Evolutionary conservation across 371 early-diverging fungal species (phyloP).

Genomic region (Dichotomocladium elegans): DNA sequence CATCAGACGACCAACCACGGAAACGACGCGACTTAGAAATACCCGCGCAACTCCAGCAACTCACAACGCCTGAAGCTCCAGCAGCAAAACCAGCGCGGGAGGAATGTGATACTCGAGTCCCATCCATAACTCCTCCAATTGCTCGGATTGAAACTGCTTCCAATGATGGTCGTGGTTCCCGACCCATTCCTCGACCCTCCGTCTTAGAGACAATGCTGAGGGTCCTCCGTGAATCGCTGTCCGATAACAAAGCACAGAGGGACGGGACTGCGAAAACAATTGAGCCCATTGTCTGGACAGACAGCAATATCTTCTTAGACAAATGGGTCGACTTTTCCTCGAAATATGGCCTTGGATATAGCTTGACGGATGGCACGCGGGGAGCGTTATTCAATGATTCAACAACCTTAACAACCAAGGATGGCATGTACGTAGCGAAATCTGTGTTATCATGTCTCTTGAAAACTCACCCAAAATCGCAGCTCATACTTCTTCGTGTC

Average conservation of each 20-base stretch:
- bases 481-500: background rate
- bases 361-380: constrained; percentile 68
- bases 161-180: too few relatives aligned
- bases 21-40: constrained; percentile 1
- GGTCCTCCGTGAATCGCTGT: constrained; percentile 1
- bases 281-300: constrained; percentile 9
- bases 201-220: constrained; percentile 4
- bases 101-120: background rate
- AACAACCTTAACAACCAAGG: constrained; percentile 59
- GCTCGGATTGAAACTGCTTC: too few relatives aligned
- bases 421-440: constrained; percentile 37
- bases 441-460: background rate
- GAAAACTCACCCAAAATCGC: background rate
- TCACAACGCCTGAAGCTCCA: background rate
- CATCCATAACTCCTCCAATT: background rate
- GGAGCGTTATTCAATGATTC: constrained; percentile 88
- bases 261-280: background rate
- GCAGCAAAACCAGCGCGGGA: background rate
- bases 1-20: constrained; percentile 1
- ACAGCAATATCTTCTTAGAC: constrained; percentile 54
- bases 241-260: background rate
- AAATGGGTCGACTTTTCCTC: constrained; percentile 79
- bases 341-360: constrained; percentile 86
- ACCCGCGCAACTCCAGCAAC: background rate
- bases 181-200: background rate